Percentiles rank a stretch among this genome's conserved stretches.
phyloP scores from a whole-genome alignment of 2,329 filamentous ascomycete genomes.

The Beauveria caledonica region DNA sequence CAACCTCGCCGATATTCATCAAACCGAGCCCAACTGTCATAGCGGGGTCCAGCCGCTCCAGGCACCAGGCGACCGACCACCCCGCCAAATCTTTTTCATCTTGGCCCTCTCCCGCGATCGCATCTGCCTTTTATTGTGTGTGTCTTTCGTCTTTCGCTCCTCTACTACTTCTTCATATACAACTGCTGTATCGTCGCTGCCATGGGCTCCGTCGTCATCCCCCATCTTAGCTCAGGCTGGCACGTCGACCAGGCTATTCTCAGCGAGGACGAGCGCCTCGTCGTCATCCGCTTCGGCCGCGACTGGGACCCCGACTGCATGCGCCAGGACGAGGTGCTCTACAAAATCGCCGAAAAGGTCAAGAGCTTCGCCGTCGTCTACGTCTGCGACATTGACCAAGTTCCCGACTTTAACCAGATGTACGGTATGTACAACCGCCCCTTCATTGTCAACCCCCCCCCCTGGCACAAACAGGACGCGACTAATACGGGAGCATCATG shows the following conservation, averaged over 20 bases:
- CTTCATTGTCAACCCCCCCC: neutral
- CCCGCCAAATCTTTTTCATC: neutral
- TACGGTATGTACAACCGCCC: constrained; percentile 46
- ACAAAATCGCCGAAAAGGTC: constrained; percentile 84
- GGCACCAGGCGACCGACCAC: neutral
- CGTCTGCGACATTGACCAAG: constrained; percentile 84
- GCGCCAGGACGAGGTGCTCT: constrained; percentile 83
- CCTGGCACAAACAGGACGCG: neutral
- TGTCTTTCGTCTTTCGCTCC: neutral
- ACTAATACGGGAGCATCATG: no score
- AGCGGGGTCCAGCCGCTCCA: constrained; percentile 5
- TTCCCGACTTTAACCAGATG: constrained; percentile 93
- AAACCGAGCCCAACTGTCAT: constrained; percentile 7
- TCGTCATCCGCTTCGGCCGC: constrained; percentile 88
- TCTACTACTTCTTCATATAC: neutral
- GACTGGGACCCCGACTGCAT: constrained; percentile 73
- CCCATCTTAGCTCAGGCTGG: constrained; percentile 87
- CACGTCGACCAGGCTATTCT: constrained; percentile 97
- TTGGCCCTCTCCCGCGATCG: neutral
- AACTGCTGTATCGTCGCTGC: neutral
- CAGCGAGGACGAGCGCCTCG: constrained; percentile 79
- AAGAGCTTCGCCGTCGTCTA: constrained; percentile 94
- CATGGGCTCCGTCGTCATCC: constrained; percentile 81
- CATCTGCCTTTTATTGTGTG: neutral
- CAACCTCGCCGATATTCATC: neutral